phyloP scores from a whole-genome alignment of 305 asterid genomes.

The Andrographis paniculata region DNA sequence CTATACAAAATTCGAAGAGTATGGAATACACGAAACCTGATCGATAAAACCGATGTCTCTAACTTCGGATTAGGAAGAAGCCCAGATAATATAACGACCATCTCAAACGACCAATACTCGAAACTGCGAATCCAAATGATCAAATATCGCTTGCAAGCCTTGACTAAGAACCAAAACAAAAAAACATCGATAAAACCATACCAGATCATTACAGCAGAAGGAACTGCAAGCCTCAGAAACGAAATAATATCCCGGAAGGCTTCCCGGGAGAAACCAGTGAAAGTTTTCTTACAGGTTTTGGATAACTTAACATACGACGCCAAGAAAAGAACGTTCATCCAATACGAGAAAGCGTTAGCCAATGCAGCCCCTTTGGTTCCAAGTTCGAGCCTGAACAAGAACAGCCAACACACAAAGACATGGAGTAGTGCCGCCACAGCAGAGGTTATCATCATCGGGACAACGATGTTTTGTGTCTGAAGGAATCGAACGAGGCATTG shows the following conservation, averaged over 20 bases:
- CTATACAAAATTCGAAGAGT: background rate
- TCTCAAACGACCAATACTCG: conserved; percentile 75
- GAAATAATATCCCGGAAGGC: conserved; percentile 29
- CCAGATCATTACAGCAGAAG: conserved; percentile 84
- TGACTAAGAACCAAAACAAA: background rate
- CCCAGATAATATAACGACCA: conserved; percentile 67
- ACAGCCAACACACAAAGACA: conserved; percentile 47
- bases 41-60: conserved; percentile 61
- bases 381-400: conserved; percentile 28
- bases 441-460: conserved; percentile 53
- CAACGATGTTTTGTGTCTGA: conserved; percentile 50
- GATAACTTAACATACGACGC: conserved; percentile 38
- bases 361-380: conserved; percentile 61
- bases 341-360: conserved; percentile 53
- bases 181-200: conserved; percentile 2
- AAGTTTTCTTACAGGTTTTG: conserved; percentile 29
- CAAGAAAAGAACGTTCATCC: conserved; percentile 46
- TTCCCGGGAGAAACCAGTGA: conserved; percentile 46
- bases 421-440: conserved; percentile 40
- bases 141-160: background rate
- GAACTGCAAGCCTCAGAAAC: conserved; percentile 50
- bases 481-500: conserved; percentile 50
- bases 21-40: conserved; percentile 32
- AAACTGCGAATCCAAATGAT: conserved; percentile 28
- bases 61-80: conserved; percentile 64